phyloP scores from a whole-genome alignment of 106 monocot species.

The Dioscorea zingiberensis region DNA sequence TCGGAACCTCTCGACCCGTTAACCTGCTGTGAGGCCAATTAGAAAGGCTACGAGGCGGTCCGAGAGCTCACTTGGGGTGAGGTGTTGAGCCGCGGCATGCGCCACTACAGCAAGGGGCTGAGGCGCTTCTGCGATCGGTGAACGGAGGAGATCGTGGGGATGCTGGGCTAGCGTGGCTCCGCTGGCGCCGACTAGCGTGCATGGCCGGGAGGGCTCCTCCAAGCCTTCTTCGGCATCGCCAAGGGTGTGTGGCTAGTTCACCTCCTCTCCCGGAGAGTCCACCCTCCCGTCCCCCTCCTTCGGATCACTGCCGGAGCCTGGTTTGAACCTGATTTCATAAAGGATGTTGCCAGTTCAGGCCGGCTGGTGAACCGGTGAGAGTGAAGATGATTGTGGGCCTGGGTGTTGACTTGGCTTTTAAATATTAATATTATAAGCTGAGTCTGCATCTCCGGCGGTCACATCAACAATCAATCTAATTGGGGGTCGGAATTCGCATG shows the following conservation, averaged over 20 bases:
- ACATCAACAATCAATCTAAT: too few relatives aligned
- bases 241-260: conserved; percentile 70
- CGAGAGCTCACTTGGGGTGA: conserved; percentile 66
- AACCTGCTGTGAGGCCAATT: conserved; percentile 37
- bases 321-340: conserved; percentile 78
- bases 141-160: conserved; percentile 71
- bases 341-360: conserved; percentile 28
- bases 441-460: too few relatives aligned
- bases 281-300: conserved; percentile 55
- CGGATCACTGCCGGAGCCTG: conserved; percentile 40
- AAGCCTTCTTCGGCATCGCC: conserved; percentile 81
- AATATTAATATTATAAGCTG: too few relatives aligned
- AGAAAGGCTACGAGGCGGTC: conserved; percentile 28
- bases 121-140: conserved; percentile 84
- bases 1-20: conserved; percentile 35
- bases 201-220: conserved; percentile 77
- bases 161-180: conserved; percentile 26
- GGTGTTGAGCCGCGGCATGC: conserved; percentile 70
- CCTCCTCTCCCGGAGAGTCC: conserved; percentile 56
- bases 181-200: not conserved
- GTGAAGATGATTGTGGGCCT: conserved; percentile 72
- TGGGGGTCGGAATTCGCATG: too few relatives aligned
- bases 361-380: conserved; percentile 6
- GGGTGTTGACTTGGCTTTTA: too few relatives aligned
- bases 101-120: conserved; percentile 66